Evolutionary conservation across 257 asterid species (phyloP), one percentile per base, ranked within the genome.

Genomic region (Solanum bulbocastanum): DNA sequence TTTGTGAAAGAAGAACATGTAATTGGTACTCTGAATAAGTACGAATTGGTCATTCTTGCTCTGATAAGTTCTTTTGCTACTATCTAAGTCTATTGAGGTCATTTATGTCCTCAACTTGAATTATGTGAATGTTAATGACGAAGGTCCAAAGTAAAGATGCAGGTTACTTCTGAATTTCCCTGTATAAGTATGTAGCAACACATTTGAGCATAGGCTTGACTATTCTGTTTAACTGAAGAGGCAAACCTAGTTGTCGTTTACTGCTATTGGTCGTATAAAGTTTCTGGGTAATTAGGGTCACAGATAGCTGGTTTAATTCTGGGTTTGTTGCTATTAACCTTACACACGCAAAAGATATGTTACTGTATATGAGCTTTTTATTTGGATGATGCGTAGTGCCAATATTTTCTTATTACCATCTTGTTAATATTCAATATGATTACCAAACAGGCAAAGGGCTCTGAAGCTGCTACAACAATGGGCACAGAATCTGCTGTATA

Each of bases 401-500:
- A 20, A 84, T 10, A 22, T 16, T 36, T 78, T 39, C 79, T 69
- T 42, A 72, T 75, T 66, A 35, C 35, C 35, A 71, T 72, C 74
- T 35, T 88, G 39, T 83, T 56, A 88, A n/a, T 85, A 62, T 18
- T 83, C 76, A 85, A 66, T 40, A 30, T 22, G 66, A 44, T 90
- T 86, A 87, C 88, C 86, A 86, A 91, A 86, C 94, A 97, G 99
- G 94, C 91, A 84, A 97, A 95, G 92, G 99, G 98, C 72, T 94
- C 98, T 58, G 98, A 96, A 90, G 99, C 99, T 87, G 98, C 99
- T 69, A 93, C 90, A 92, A 87, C 98, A 56, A 92, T 83, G 91
- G 98, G 99, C 83, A 88, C 96, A n/a, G 98, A 97, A 90, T 94
- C 99, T 30, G 94, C 95, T 66, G 96, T 97, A 62, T 96, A 94